phyloP scores from a whole-genome alignment of 345 rosid species.

The Salix suchowensis region DNA sequence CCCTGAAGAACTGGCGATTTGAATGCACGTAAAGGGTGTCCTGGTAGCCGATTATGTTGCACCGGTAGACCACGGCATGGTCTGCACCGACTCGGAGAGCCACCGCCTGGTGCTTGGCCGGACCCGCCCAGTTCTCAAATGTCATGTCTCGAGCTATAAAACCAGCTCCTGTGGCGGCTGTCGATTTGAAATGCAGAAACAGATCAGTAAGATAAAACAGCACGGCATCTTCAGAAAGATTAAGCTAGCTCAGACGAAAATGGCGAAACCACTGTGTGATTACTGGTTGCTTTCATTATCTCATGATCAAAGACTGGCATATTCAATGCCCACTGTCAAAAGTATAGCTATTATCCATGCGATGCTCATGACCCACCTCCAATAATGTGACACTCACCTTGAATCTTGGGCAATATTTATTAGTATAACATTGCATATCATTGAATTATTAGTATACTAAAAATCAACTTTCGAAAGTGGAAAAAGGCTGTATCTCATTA shows the following conservation, averaged over 20 bases:
- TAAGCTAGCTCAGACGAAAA: background rate
- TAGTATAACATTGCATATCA: too few relatives aligned
- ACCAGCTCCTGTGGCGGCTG: constrained; percentile 93
- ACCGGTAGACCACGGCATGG: constrained; percentile 79
- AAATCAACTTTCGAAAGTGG: too few relatives aligned
- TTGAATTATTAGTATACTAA: too few relatives aligned
- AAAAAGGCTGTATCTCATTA: too few relatives aligned
- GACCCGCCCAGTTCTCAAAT: constrained; percentile 83
- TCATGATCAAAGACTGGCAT: background rate
- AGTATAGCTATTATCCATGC: background rate
- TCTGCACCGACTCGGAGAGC: constrained; percentile 94
- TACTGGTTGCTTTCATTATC: background rate
- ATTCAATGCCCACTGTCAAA: background rate
- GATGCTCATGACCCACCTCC: constrained; percentile 16
- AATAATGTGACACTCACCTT: constrained; percentile 4
- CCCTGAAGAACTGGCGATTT: constrained; percentile 88
- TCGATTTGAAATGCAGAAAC: background rate
- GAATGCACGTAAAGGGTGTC: constrained; percentile 94
- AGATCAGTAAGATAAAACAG: background rate
- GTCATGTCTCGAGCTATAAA: constrained; percentile 93
- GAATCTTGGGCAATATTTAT: background rate
- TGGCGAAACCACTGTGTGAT: background rate
- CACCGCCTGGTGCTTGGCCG: constrained; percentile 90
- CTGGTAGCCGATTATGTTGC: constrained; percentile 80
- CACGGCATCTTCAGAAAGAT: background rate